Evolutionary conservation across 257 asterid species (phyloP), one percentile per base, ranked within the genome.

Genomic region (Paraleonurus japonicus): DNA sequence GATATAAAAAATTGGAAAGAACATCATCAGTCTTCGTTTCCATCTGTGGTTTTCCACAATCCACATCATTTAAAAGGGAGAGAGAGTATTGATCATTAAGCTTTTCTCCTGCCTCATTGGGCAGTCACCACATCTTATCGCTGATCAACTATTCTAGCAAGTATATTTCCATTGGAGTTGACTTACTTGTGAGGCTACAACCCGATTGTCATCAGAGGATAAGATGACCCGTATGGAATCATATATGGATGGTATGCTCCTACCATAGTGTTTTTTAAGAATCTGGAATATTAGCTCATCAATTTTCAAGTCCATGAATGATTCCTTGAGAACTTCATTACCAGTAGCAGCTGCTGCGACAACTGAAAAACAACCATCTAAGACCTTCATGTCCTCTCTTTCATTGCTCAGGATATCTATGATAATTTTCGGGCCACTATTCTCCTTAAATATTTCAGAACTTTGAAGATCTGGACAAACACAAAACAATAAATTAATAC

Each of bases 171-270:
- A 48, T 12, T 48, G 39, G 58, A 62, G 68, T 43, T 17, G 63
- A 80, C 95, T 89, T 82, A 89, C 98, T 81, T 94, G 92, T 74
- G 99, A 94, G 73, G 99, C 98, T 58, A 91, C 69, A 41, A 91
- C 96, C 15, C 98, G 96, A 77, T 89, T 78, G 74, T 94, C 99
- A 61, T 94, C 98, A 20, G 98, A 75, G 59, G 98, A 82, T 69
- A 94, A 81, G 75, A 91, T 86, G 78, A 88, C 88, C 53, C 83
- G 85, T 69, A 91, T 80, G 45, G 96, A 95, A 62, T 94, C 92
- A 80, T 88, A 89, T 80, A 88, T 67, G 70, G 80, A 78, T 2
- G 96, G 96, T 69, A 88, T 80, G 75, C 75, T 79, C 78, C 80
- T 81, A 60, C 86, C 86, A 30, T 32, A 72, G 64, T 83, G 86